Conservation (phyloP, 2,329 filamentous ascomycete genomes). For the Plenodomus biglobosus region DNA sequence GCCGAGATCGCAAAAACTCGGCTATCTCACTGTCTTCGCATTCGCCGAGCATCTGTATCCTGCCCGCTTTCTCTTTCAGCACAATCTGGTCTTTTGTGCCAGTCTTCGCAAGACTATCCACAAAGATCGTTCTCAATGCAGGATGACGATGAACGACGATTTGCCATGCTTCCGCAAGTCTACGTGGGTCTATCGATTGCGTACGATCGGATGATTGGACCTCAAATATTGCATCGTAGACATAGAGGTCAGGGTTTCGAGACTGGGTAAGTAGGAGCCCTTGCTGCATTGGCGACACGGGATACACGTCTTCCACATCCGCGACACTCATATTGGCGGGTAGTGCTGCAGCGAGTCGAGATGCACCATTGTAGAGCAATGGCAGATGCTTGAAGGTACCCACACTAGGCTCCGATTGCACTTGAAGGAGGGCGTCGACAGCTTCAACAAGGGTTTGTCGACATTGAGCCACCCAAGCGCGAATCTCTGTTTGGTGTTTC, state of each 20-base stretch:
- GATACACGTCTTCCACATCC: conserved; percentile 36
- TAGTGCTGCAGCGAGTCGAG: conserved; percentile 21
- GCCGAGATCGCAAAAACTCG: conserved; percentile 20
- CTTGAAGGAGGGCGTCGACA: conserved; percentile 32
- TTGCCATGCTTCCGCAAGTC: conserved; percentile 39
- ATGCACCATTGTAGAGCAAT: conserved; percentile 34
- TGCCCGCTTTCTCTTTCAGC: conserved; percentile 28
- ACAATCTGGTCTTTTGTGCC: conserved; percentile 39
- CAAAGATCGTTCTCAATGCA: conserved; percentile 36
- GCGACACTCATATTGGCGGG: conserved; percentile 20
- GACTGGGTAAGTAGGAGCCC: conserved; percentile 35
- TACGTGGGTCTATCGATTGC: conserved; percentile 22
- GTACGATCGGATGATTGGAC: conserved; percentile 23
- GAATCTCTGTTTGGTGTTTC: conserved; percentile 32
- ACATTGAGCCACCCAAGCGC: conserved; percentile 33
- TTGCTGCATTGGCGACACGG: conserved; percentile 36
- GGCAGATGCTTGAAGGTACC: conserved; percentile 37
- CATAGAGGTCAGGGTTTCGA: conserved; percentile 33
- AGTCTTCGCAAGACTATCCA: conserved; percentile 39
- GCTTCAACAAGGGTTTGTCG: conserved; percentile 33
- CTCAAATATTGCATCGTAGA: conserved; percentile 35
- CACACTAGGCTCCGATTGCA: conserved; percentile 28
- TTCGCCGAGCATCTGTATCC: conserved; percentile 27
- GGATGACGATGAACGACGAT: conserved; percentile 39
- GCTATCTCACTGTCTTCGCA: conserved; percentile 23